Evolutionary conservation across 225 moss, liverwort and hornwort species (phyloP), one percentile per base, ranked within the genome.

Genomic region (Neckera pumila): DNA sequence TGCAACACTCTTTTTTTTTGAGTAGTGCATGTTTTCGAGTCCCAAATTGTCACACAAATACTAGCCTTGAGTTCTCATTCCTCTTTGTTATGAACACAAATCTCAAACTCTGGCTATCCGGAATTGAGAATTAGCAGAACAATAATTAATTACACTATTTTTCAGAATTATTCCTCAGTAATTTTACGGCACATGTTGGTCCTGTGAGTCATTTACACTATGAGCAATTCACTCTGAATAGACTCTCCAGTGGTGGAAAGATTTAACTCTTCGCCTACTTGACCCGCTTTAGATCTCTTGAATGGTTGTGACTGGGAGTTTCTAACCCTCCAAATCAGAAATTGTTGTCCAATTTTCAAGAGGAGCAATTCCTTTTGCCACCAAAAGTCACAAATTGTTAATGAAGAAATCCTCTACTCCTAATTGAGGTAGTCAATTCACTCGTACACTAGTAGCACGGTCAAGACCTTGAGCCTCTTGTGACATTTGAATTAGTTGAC

Each of bases 251-350:
- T 84, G 61, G 56, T 81, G 47, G 36, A 43, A 84, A 77, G 73
- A 83, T 31, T 85, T 34, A 87, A 89, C 89, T 67, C 79, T 91
- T 92, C 78, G 23, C 60, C 85, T 65, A 72, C 85, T 89, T 66
- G 79, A 65, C 87, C 62, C 89, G 54, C 80, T 89, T 86, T 62
- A 20, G 15, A 92, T 91, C 92, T 92, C 86, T 79, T 5, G 74
- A 89, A 92, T 82, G 82, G 90, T 85, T 85, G 81, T 87, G 77
- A 66, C 27, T 72, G 6, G 38, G 64, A 79, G 54, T 26, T 59
- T 58, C 53, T 83, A 88, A 86, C 89, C 56, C 63, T 92, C 87
- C 83, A 79, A 23, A 88, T 92, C 91, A 87, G 33, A 74, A 78
- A 59, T 47, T 73, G 5, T 26, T 58, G 18, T 19, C 3, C 15